phyloP scores from a whole-genome alignment of 202 grass and related monocot genomes.

The Cymbopogon flexuosus region DNA sequence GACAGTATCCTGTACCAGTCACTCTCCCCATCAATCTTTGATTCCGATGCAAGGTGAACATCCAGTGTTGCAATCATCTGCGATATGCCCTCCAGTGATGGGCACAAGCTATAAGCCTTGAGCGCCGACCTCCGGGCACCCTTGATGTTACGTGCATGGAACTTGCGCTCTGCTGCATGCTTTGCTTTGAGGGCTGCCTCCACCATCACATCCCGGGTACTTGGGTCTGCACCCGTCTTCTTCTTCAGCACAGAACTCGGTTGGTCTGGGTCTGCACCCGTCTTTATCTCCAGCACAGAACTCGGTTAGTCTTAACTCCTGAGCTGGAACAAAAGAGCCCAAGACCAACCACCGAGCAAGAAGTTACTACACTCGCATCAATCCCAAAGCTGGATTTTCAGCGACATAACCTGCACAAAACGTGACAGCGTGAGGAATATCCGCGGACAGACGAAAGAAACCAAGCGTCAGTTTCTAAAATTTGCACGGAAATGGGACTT shows the following conservation, averaged over 20 bases:
- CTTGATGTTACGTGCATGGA: slow-evolving; percentile 51
- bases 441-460: background rate
- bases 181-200: slow-evolving; percentile 67
- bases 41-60: slow-evolving; percentile 77
- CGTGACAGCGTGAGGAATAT: background rate
- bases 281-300: slow-evolving; percentile 9
- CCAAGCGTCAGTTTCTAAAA: background rate
- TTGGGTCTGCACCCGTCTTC: slow-evolving; percentile 43
- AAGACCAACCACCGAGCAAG: slow-evolving; percentile 6
- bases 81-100: slow-evolving; percentile 72
- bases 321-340: slow-evolving; percentile 15
- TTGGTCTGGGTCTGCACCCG: background rate
- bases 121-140: slow-evolving; percentile 68
- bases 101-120: slow-evolving; percentile 68
- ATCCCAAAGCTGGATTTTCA: background rate
- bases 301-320: slow-evolving; percentile 5
- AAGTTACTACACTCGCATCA: background rate
- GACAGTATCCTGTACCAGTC: slow-evolving; percentile 91
- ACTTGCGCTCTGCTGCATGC: slow-evolving; percentile 63
- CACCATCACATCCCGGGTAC: slow-evolving; percentile 23
- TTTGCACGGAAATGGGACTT: background rate
- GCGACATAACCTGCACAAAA: background rate
- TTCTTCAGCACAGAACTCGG: slow-evolving; percentile 10
- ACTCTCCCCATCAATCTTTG: slow-evolving; percentile 58
- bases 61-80: slow-evolving; percentile 88